Evolutionary conservation across 345 rosid genomes (phyloP).

Genomic region (Xanthoceras sorbifolium): DNA sequence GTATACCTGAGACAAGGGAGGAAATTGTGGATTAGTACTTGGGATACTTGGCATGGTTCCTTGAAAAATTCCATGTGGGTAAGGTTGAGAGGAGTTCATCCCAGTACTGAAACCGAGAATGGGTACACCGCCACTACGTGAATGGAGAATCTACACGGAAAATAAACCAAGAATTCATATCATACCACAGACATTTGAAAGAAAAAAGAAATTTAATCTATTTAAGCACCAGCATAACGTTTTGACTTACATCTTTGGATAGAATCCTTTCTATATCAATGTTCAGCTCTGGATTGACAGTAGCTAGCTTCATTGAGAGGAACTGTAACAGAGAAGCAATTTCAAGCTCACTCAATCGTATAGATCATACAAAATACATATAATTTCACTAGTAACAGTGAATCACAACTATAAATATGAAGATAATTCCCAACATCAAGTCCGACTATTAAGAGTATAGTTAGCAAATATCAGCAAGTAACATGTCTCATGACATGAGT

Average conservation of each 20-base stretch:
- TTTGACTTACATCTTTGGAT: slow-evolving; percentile 77
- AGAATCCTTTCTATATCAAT: slow-evolving; percentile 71
- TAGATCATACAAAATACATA: neutral
- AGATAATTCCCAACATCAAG: neutral
- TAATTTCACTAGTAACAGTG: neutral
- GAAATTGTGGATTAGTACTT: slow-evolving; percentile 54
- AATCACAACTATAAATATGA: neutral
- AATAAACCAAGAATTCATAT: slow-evolving; percentile 20
- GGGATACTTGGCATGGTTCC: slow-evolving; percentile 52
- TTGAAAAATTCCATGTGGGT: slow-evolving; percentile 44
- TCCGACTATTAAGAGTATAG: neutral
- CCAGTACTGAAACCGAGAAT: slow-evolving; percentile 47
- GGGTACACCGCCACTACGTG: slow-evolving; percentile 48
- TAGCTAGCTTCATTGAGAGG: slow-evolving; percentile 95
- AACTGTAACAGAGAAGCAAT: slow-evolving; percentile 52
- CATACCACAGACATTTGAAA: neutral
- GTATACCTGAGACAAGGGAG: slow-evolving; percentile 62
- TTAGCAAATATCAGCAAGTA: neutral
- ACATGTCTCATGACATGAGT: neutral
- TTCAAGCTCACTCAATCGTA: neutral
- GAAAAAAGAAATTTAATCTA: slow-evolving; percentile 2
- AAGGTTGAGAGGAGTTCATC: slow-evolving; percentile 46
- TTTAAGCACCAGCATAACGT: slow-evolving; percentile 10
- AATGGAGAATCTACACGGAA: slow-evolving; percentile 57
- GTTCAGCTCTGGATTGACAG: slow-evolving; percentile 82